Evolutionary conservation across 2,329 filamentous ascomycete genomes (phyloP), one percentile per base, ranked within the genome.

Genomic region (Alternaria conjuncta): DNA sequence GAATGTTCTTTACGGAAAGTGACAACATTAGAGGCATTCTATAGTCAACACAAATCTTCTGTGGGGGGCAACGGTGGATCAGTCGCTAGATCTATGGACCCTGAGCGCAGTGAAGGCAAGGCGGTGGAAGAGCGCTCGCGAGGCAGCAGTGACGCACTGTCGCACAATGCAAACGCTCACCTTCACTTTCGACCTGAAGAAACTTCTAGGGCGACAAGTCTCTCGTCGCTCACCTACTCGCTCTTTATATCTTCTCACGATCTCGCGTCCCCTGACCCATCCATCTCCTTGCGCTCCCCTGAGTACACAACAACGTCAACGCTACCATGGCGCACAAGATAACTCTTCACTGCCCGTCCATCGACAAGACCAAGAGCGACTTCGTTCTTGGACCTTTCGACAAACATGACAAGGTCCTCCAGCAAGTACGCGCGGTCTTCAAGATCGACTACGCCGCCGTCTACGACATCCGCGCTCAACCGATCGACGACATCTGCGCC

Each of bases 11-110:
- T 49, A 28, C 5, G 9, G 7, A n/a, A 28, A 28, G 3, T 2
- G 0, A 9, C 9, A 2, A 9, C 0, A 7, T 49, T 18, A 1
- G 2, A 8, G 3, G 7, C 9, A 9, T 3, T 8, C 5, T 28
- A 20, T 28, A 18, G 15, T 0, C 23, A 49, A 13, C 9, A 13
- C 1, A 20, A 1, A 5, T 2, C 1, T n/a, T 0, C 12, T 47
- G 45, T 18, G 9, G 46, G 26, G 0, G 2, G 1, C 2, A 2
- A 28, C 12, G 2, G 20, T 13, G 20, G 26, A 8, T 30, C 49
- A 15, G n/a, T 20, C 6, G 28, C 28, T 12, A 36, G 8, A n/a
- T 8, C 12, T 21, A 5, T 23, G 7, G 12, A 12, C 12, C 9
- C 28, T 20, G 28, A 13, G 7, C 28, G 28, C 3, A 53, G 49